These are phyloP conservation scores for Cryphonectria japonica DNA, from an alignment of 2,329 filamentous ascomycete species.

Conservation along the genomic window DNA sequence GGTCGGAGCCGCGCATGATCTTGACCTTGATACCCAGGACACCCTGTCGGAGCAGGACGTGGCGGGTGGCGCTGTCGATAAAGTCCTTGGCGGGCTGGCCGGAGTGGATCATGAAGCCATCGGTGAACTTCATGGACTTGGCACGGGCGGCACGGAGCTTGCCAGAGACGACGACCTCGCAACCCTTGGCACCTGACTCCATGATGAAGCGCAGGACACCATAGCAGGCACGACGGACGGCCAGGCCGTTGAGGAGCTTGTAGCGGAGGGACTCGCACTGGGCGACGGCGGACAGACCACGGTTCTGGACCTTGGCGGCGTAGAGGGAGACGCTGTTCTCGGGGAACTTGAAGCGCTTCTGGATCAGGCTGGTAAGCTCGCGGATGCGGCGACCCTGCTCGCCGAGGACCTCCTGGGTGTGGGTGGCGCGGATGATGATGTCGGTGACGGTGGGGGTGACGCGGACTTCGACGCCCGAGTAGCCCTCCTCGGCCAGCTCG, in stretches of 20 bases:
- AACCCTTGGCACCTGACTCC: constrained; percentile 99
- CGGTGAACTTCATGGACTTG: constrained; percentile 99
- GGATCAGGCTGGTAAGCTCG: constrained; percentile 99
- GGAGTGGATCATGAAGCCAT: constrained; percentile 99
- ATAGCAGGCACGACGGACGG: constrained; percentile 98
- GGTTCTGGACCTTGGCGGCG: constrained; percentile 99
- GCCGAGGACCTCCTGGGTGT: constrained; percentile 99
- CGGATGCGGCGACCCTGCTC: constrained; percentile 99
- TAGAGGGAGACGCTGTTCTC: constrained; percentile 99
- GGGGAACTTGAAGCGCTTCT: constrained; percentile 99
- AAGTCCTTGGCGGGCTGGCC: constrained; percentile 99
- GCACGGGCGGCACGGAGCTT: constrained; percentile 98
- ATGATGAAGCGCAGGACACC: constrained; percentile 99
- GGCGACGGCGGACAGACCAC: constrained; percentile 98
- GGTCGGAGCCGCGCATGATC: constrained; percentile 99
- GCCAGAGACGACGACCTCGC: constrained; percentile 98
- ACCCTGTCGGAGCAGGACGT: constrained; percentile 99
- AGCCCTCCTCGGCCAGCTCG: constrained; percentile 99
- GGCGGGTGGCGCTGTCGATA: constrained; percentile 97
- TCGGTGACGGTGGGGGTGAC: constrained; percentile 99
- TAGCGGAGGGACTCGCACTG: constrained; percentile 99
- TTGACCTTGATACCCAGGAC: constrained; percentile 99
- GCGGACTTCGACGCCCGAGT: constrained; percentile 99
- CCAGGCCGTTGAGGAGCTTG: constrained; percentile 99
- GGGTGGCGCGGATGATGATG: constrained; percentile 99